Conservation (phyloP, 805 yeast genomes). For the Schizosaccharomyces japonicus region DNA sequence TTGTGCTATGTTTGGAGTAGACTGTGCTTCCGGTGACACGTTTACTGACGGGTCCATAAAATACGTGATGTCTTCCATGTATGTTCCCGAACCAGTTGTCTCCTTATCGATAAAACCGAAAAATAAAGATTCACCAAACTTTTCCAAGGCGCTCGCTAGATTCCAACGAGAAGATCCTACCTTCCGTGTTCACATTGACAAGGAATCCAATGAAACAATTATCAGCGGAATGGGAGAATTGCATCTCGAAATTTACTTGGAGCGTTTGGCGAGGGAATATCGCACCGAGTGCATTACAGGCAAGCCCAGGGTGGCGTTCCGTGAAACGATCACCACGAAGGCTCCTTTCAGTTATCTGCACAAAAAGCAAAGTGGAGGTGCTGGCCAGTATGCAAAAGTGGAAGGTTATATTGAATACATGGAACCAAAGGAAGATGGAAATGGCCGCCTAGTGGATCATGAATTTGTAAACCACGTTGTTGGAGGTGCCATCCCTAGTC, state of each 20-base stretch:
- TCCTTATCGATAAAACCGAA: conserved; percentile 78
- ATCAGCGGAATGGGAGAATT: conserved; percentile 97
- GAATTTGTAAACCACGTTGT: conserved; percentile 67
- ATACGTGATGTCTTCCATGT: conserved; percentile 92
- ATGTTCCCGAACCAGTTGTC: conserved; percentile 94
- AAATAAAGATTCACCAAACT: conserved; percentile 63
- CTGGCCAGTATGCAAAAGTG: conserved; percentile 96
- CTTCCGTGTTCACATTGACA: conserved; percentile 72
- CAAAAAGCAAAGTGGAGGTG: conserved; percentile 97
- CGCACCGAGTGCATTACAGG: conserved; percentile 89
- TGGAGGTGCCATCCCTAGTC: conserved; percentile 93
- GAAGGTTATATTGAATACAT: conserved; percentile 54
- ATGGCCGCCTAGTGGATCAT: conserved; percentile 8
- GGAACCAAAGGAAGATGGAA: conserved; percentile 21
- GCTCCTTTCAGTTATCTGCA: conserved; percentile 78
- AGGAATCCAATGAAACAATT: conserved; percentile 79
- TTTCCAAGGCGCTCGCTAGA: conserved; percentile 88
- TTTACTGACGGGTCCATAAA: conserved; percentile 64
- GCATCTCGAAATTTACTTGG: conserved; percentile 91
- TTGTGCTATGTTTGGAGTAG: conserved; percentile 97
- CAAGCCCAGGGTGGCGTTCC: conserved; percentile 90
- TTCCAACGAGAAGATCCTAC: conserved; percentile 99
- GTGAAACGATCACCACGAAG: conserved; percentile 63
- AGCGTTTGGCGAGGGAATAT: conserved; percentile 93
- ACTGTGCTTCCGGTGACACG: conserved; percentile 96